These are phyloP conservation scores for Hanseniaspora lindneri DNA, from an alignment of 805 yeast species.

Conservation along the genomic window DNA sequence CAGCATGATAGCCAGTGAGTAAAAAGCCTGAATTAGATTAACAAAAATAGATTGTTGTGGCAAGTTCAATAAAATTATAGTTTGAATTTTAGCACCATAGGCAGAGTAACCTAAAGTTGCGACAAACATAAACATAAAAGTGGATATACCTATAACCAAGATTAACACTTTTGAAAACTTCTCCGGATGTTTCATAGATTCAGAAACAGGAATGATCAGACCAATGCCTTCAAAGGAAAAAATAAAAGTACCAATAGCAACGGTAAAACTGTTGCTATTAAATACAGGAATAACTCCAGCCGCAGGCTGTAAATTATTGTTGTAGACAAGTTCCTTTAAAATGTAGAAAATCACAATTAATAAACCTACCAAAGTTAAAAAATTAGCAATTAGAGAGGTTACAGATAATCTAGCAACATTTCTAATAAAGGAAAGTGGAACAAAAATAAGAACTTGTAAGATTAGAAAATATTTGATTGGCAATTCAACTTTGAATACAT, in stretches of 20 bases:
- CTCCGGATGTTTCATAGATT: conserved; percentile 66
- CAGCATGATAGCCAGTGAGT: conserved; percentile 59
- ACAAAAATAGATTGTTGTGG: conserved; percentile 57
- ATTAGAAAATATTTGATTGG: conserved; percentile 39
- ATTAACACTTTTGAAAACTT: conserved; percentile 56
- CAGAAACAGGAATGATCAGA: conserved; percentile 66
- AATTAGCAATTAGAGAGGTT: conserved; percentile 60
- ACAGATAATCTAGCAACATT: conserved; percentile 65
- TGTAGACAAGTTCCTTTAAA: conserved; percentile 26
- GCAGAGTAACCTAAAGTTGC: conserved; percentile 62
- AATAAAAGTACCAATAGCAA: conserved; percentile 72
- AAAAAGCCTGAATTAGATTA: conserved; percentile 54
- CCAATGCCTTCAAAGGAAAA: conserved; percentile 88
- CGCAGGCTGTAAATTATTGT: conserved; percentile 35
- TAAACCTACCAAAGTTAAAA: conserved; percentile 55
- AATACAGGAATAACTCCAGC: conserved; percentile 39
- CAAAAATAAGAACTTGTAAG: conserved; percentile 44
- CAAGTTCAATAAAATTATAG: conserved; percentile 59
- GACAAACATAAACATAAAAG: conserved; percentile 47
- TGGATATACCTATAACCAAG: conserved; percentile 51
- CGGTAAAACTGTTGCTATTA: conserved; percentile 49
- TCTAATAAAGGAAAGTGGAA: conserved; percentile 61
- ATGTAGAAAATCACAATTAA: conserved; percentile 51
- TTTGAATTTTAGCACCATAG: conserved; percentile 50
- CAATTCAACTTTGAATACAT: conserved; percentile 33